A percentile compares a stretch with the other conserved stretches of the same genome.
Conservation (phyloP, 169 alveolate species). For the Plasmodium vinckei region DNA sequence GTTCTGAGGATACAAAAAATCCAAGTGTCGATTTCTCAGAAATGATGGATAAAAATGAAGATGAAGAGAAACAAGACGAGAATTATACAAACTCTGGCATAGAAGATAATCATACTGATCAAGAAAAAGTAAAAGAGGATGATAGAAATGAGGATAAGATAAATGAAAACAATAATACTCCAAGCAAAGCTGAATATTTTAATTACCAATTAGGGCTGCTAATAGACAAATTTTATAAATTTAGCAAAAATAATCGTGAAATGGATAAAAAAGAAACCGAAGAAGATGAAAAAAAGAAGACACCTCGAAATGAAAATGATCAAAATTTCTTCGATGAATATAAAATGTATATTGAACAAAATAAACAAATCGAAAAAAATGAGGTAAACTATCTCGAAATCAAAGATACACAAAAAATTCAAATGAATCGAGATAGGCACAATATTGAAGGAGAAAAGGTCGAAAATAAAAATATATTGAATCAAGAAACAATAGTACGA, state of each 20-base stretch:
- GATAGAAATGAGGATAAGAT: neutral
- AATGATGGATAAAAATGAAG: neutral
- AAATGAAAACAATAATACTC: neutral
- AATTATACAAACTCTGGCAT: slow-evolving; percentile 10
- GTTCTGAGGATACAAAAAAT: neutral
- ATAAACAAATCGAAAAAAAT: too few relatives aligned
- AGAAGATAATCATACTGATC: neutral
- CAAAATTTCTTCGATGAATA: too few relatives aligned
- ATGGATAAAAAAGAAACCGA: neutral
- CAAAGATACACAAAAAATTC: too few relatives aligned
- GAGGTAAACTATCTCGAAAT: too few relatives aligned
- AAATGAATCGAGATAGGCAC: too few relatives aligned
- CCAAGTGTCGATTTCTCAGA: neutral
- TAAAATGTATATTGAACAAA: too few relatives aligned
- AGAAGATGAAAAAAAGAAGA: neutral
- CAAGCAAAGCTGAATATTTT: neutral
- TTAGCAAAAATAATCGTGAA: neutral
- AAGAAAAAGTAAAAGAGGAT: neutral
- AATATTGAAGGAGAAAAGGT: neutral
- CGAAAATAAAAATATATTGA: neutral
- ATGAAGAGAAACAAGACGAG: neutral
- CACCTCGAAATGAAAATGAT: too few relatives aligned
- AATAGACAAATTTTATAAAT: slow-evolving; percentile 13
- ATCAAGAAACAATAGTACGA: neutral
- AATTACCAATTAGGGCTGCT: slow-evolving; percentile 12